Conservation (phyloP, 805 yeast species). For the Sugiyamaella floridensis region DNA sequence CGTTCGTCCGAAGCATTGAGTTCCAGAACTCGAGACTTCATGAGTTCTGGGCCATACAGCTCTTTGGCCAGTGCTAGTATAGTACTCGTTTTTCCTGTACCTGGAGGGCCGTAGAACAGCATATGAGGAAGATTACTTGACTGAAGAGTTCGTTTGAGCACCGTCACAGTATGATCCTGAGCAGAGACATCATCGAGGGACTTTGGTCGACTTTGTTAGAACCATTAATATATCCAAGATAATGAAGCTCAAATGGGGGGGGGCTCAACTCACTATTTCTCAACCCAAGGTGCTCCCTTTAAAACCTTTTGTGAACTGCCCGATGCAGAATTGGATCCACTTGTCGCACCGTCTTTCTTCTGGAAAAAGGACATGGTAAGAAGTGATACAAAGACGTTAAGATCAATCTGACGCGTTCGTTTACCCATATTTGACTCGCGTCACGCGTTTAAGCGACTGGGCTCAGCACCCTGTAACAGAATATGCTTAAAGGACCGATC, state of each 20-base stretch:
- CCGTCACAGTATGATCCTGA: conserved; percentile 82
- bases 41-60: conserved; percentile 80
- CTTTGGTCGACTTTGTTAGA: conserved; percentile 61
- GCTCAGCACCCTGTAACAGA: too few relatives aligned
- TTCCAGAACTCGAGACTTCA: conserved; percentile 84
- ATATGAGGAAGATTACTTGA: conserved; percentile 71
- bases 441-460: too few relatives aligned
- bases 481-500: too few relatives aligned
- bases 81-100: conserved; percentile 89
- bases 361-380: neutral
- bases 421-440: too few relatives aligned
- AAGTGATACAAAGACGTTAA: too few relatives aligned
- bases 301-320: neutral
- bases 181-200: conserved; percentile 81
- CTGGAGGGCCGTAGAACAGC: conserved; percentile 92
- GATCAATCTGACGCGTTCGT: too few relatives aligned
- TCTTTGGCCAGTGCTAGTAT: conserved; percentile 81
- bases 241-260: neutral
- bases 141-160: conserved; percentile 68
- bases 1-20: conserved; percentile 95
- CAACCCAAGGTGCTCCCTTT: conserved; percentile 69
- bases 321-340: neutral
- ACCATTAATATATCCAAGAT: too few relatives aligned
- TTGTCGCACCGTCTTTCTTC: neutral
- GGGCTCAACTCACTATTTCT: conserved; percentile 51